phyloP scores from a whole-genome alignment of 176 grass and related monocot species.

The Carex littledalei region DNA sequence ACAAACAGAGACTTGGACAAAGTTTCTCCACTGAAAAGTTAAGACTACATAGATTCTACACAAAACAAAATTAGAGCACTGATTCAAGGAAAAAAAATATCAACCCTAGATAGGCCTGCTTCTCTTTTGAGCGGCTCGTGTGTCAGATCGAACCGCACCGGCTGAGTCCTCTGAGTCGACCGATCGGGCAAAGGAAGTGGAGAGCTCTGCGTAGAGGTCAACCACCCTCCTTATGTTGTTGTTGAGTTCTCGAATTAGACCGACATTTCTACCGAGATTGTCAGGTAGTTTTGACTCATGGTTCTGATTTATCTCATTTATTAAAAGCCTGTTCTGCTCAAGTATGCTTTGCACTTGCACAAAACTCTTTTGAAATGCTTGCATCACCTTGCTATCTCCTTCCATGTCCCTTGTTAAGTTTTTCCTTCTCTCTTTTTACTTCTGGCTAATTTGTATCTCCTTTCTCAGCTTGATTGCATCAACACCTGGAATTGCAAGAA shows the following conservation, averaged over 20 bases:
- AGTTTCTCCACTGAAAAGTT: neutral
- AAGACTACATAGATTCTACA: slow-evolving; percentile 16
- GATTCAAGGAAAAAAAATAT: neutral
- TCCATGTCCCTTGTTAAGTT: neutral
- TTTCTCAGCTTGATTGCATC: slow-evolving; percentile 6
- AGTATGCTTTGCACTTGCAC: slow-evolving; percentile 76
- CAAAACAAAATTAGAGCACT: neutral
- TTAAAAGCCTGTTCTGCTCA: slow-evolving; percentile 63
- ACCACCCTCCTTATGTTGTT: slow-evolving; percentile 84
- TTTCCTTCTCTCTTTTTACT: neutral
- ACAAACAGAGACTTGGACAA: slow-evolving; percentile 13
- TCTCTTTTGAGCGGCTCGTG: slow-evolving; percentile 50
- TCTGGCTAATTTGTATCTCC: neutral
- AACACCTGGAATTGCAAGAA: slow-evolving; percentile 17
- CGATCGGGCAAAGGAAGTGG: slow-evolving; percentile 45
- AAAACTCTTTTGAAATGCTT: slow-evolving; percentile 77
- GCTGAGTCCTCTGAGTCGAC: slow-evolving; percentile 31
- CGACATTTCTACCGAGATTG: slow-evolving; percentile 63
- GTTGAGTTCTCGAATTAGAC: slow-evolving; percentile 79
- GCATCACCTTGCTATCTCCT: slow-evolving; percentile 55
- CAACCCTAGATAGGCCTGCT: slow-evolving; percentile 35
- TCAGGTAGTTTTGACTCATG: slow-evolving; percentile 73
- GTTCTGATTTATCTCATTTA: slow-evolving; percentile 86
- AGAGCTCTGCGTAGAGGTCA: slow-evolving; percentile 75
- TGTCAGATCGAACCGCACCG: slow-evolving; percentile 38